Evolutionary conservation across 2,329 filamentous ascomycete species (phyloP), one percentile per base, ranked within the genome.

Genomic region (Curvularia sp.): DNA sequence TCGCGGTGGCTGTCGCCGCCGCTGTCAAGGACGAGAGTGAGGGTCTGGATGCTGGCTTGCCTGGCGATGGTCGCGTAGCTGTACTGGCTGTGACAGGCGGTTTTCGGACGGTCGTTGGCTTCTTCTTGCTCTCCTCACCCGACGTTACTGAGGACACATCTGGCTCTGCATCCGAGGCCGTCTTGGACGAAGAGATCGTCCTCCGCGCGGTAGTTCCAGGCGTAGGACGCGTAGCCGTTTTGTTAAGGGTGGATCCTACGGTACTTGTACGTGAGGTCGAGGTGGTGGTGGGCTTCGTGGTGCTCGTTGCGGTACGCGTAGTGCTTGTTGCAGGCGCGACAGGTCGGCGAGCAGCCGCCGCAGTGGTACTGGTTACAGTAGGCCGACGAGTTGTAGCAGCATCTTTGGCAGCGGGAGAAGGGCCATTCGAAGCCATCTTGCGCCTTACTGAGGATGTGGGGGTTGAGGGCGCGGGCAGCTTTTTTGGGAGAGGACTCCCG

Each of bases 141-240:
- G 74, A 76, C 5, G 73, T 74, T 31, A 77, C 58, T 15, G 74
- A 74, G 4, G 72, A 65, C 10, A 74, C 55, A 9, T 75, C 74
- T 52, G 72, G 71, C 60, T 76, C 74, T 2, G 66, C 70, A 58
- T 76, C 73, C 2, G 69, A 63, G 0, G 65, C 56, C 7, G 67
- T 51, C 38, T 65, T 70, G 38, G 71, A 63, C 2, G 66, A 59
- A 56, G 68, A 46, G 5, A 64, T 63, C 1, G 70, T 60, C 48
- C 71, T 65, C 26, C 73, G 58, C 22, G 64, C 68, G 2, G 64
- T 52, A 10, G 74, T 65, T 13, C 68, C 66, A 0, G 71, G 54
- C 7, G 65, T 61, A 7, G 74, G 72, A 63, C 75, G 75, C 63
- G 74, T 76, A 42, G 75, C 71, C 15, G 75, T 72, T 65, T 76